These are phyloP conservation scores for Ceratocystiopsis minuta DNA, from an alignment of 2,329 filamentous ascomycete species.

Conservation along the genomic window DNA sequence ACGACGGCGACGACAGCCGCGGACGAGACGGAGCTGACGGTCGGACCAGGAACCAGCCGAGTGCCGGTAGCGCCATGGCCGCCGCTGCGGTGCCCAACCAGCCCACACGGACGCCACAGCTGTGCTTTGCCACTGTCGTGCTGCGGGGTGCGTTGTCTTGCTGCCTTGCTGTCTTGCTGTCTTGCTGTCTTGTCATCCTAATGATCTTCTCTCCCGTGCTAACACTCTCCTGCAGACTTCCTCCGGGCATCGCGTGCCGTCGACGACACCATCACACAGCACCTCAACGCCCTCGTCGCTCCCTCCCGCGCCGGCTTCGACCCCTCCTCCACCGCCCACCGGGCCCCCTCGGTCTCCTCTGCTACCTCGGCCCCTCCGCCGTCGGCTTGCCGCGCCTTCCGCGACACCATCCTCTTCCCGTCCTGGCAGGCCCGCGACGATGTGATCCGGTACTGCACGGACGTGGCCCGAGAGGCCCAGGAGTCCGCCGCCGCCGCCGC, in stretches of 20 bases:
- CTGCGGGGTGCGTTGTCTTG: slow-evolving; percentile 39
- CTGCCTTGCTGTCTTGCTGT: neutral
- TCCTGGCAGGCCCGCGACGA: slow-evolving; percentile 73
- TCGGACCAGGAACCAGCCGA: neutral
- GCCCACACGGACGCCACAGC: slow-evolving; percentile 49
- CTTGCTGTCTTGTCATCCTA: neutral
- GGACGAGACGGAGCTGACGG: too few relatives aligned
- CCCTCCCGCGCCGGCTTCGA: slow-evolving; percentile 60
- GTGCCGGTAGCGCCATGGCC: slow-evolving; percentile 10
- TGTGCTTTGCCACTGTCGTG: slow-evolving; percentile 56
- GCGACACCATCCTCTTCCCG: slow-evolving; percentile 63
- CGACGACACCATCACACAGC: slow-evolving; percentile 86
- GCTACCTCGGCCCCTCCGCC: slow-evolving; percentile 46
- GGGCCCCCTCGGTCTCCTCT: slow-evolving; percentile 30
- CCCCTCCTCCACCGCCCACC: slow-evolving; percentile 53
- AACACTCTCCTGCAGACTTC: slow-evolving; percentile 46
- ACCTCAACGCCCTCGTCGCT: slow-evolving; percentile 74
- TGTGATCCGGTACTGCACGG: slow-evolving; percentile 74
- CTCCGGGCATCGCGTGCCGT: slow-evolving; percentile 72
- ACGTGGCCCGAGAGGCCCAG: slow-evolving; percentile 40
- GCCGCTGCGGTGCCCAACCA: slow-evolving; percentile 7
- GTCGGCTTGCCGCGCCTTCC: slow-evolving; percentile 51
- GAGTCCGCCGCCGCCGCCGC: slow-evolving; percentile 42
- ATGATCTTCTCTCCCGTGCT: too few relatives aligned
- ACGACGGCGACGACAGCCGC: too few relatives aligned